Base-by-base conservation (phyloP, 2,329 filamentous ascomycete species). In the Beauveria sp. region DNA sequence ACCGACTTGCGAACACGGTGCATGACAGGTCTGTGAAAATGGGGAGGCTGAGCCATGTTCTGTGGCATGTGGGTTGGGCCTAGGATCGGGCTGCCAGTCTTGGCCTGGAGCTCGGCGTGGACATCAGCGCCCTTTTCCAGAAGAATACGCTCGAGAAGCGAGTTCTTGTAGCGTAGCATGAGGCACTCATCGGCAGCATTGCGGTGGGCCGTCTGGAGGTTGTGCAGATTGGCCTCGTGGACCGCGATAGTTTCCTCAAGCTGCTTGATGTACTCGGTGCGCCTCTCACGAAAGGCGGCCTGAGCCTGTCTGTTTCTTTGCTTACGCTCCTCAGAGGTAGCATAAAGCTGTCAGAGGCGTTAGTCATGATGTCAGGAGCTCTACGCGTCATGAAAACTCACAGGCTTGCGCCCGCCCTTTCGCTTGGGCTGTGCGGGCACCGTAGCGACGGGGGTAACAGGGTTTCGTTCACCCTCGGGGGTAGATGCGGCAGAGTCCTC, bases 261-360 rank as follows among this genome's bases (percentile, higher is more conserved):
- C 76, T 99, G 95, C 79, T 98, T 98, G 79, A 99, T 99, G 76
- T 99, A 99, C 80, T 99, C 95, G 61, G 93, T 98, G 63, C 95
- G 88, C 67, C 95, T 89, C 78, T 99, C 95, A 68, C 95, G 88
- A 72, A 99, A 99, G 62, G 95, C 95, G 61, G 95, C 95, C 77
- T 99, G 95, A 53, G 95, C 95, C 79, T 98, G 95, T 69, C 95
- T 83, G 73, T 99, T 99, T 67, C 95, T 87, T 78, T 98, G 95
- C 80, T 99, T 98, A 71, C 95, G 88, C 77, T 99, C 95, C 76
- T 99, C 95, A 12, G 95, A 98, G 42, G 95, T 99, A 60, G 95
- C 95, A 82, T 99, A 99, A 66, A 97, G 97, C 93, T 97, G 68
- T 64, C 56, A 54, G 46, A 52, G 51, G 34, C 65, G 62, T 69